Conservation (phyloP, 305 asterid genomes). For the Solanum hybrid region DNA sequence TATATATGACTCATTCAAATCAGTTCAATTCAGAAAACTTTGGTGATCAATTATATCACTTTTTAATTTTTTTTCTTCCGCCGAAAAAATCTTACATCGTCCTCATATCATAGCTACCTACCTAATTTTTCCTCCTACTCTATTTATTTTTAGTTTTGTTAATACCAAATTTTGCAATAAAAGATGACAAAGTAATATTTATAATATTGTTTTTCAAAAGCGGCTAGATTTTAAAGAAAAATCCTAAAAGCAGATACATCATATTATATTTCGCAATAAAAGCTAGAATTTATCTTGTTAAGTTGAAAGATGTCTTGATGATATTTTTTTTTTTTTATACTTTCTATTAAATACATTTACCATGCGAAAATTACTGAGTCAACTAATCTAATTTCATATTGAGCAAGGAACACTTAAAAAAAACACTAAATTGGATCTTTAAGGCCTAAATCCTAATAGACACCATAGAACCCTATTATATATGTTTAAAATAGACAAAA, state of each 20-base stretch:
- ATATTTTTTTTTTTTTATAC: no score
- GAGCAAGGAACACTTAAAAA: neutral
- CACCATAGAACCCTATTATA: neutral
- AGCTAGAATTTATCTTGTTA: neutral
- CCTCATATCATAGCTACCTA: neutral
- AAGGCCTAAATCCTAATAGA: neutral
- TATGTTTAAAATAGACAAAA: neutral
- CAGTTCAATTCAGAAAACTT: neutral
- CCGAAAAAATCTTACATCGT: neutral
- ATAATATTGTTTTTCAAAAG: neutral
- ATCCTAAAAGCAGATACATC: neutral
- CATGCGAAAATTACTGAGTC: neutral
- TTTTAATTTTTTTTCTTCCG: neutral
- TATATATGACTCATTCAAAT: neutral
- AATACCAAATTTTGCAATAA: neutral
- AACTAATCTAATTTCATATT: neutral
- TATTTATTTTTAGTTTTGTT: neutral
- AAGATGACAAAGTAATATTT: neutral
- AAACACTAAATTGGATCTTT: no score
- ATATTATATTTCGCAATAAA: neutral
- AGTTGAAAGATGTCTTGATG: neutral
- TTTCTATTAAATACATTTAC: neutral
- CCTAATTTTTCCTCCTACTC: neutral
- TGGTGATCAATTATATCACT: neutral
- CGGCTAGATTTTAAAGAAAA: neutral